phyloP scores from a whole-genome alignment of 192 early-diverging fungal species.

The Dimargaris xerosporica region DNA sequence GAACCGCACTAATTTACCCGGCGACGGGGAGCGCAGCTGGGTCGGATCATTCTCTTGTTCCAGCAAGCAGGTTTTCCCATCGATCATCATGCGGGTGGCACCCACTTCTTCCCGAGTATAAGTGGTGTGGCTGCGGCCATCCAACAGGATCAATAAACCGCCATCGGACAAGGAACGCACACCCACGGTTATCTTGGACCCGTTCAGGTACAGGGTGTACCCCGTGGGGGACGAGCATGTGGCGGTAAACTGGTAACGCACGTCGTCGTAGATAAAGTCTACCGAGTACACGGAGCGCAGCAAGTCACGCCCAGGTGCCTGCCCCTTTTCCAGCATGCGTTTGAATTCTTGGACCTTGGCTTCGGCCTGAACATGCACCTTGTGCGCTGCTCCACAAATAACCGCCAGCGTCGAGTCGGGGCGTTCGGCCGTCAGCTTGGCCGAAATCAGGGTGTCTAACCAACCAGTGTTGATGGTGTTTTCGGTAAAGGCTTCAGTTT shows the following conservation, averaged over 20 bases:
- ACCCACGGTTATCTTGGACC: slow-evolving; percentile 65
- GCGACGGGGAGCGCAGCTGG: slow-evolving; percentile 85
- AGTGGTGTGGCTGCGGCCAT: slow-evolving; percentile 81
- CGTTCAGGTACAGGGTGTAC: slow-evolving; percentile 67
- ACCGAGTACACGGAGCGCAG: slow-evolving; percentile 59
- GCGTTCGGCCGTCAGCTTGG: slow-evolving; percentile 75
- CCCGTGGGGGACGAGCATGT: slow-evolving; percentile 66
- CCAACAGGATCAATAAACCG: slow-evolving; percentile 76
- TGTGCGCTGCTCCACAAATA: slow-evolving; percentile 82
- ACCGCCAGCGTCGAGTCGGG: slow-evolving; percentile 82
- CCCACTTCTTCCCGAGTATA: slow-evolving; percentile 83
- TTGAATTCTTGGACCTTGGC: slow-evolving; percentile 59
- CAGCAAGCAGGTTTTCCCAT: slow-evolving; percentile 79
- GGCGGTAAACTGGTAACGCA: slow-evolving; percentile 82
- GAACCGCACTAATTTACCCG: slow-evolving; percentile 90
- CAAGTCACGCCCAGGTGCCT: slow-evolving; percentile 62
- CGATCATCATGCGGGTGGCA: slow-evolving; percentile 74
- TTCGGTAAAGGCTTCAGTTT: slow-evolving; percentile 73
- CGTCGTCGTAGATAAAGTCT: slow-evolving; percentile 84
- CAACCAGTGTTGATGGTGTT: slow-evolving; percentile 91
- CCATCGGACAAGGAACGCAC: slow-evolving; percentile 81
- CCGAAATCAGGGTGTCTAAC: slow-evolving; percentile 85
- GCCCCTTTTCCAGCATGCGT: slow-evolving; percentile 78
- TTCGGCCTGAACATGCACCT: slow-evolving; percentile 54
- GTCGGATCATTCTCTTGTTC: slow-evolving; percentile 98